phyloP scores from a whole-genome alignment of 768 basidiomycete genomes.

The Lentinula sp. region DNA sequence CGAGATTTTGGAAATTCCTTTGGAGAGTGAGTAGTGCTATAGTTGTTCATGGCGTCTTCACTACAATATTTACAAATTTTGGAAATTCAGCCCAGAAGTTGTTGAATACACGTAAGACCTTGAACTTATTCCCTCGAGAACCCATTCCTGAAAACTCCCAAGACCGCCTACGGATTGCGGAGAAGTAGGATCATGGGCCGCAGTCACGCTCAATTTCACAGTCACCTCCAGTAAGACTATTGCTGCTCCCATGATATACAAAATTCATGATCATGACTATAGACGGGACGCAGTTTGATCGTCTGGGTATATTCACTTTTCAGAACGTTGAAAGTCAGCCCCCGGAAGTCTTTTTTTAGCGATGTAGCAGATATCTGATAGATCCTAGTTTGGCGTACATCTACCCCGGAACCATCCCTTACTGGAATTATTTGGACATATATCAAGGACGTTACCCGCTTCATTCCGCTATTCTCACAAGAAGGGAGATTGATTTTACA shows the following conservation, averaged over 20 bases:
- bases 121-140: background rate
- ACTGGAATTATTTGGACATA: constrained; percentile 72
- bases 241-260: background rate
- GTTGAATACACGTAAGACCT: background rate
- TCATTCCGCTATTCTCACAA: constrained; percentile 62
- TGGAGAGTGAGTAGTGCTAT: constrained; percentile 41
- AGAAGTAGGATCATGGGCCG: constrained; percentile 64
- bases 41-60: background rate
- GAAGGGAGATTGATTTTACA: constrained; percentile 67
- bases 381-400: constrained; percentile 71
- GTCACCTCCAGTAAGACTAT: constrained; percentile 47
- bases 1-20: constrained; percentile 71
- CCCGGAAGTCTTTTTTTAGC: background rate
- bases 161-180: constrained; percentile 76
- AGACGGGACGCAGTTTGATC: constrained; percentile 69
- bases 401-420: constrained; percentile 67
- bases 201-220: constrained; percentile 69
- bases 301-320: constrained; percentile 68
- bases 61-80: background rate
- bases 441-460: constrained; percentile 56
- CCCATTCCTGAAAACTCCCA: background rate
- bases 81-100: background rate
- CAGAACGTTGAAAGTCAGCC: constrained; percentile 69
- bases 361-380: background rate
- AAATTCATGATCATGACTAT: background rate